Conservation (phyloP, 768 basidiomycete genomes). For the Leccinellum rugosiceps region DNA sequence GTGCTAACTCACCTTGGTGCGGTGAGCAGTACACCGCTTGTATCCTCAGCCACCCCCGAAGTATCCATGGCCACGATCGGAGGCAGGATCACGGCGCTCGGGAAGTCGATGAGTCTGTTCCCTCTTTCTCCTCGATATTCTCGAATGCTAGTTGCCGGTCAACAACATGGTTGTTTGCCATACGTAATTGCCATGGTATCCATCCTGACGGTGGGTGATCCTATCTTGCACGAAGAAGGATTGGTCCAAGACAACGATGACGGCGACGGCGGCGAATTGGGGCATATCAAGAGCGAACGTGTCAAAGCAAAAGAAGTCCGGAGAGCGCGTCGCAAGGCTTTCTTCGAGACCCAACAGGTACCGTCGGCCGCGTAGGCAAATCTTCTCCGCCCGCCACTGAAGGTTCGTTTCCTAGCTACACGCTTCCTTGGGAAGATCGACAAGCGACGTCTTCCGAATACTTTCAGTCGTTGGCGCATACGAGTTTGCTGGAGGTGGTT, state of each 20-base stretch:
- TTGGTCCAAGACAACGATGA: constrained; percentile 43
- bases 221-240: constrained; percentile 84
- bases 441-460: constrained; percentile 83
- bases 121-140: constrained; percentile 92
- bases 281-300: constrained; percentile 46
- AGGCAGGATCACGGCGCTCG: constrained; percentile 81
- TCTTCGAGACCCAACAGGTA: constrained; percentile 81
- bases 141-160: constrained; percentile 87
- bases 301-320: constrained; percentile 54
- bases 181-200: constrained; percentile 92
- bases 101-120: constrained; percentile 90
- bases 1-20: constrained; percentile 82
- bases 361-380: constrained; percentile 14
- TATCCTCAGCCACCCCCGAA: constrained; percentile 16
- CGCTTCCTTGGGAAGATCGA: constrained; percentile 70
- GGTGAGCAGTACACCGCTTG: constrained; percentile 40
- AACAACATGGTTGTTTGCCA: constrained; percentile 87
- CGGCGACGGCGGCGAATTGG: constrained; percentile 36
- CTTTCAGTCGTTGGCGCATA: constrained; percentile 97
- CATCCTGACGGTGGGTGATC: constrained; percentile 90
- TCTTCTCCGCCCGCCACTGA: constrained; percentile 1
- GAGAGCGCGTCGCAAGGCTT: constrained; percentile 66
- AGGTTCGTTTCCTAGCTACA: constrained; percentile 51
- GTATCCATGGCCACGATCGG: constrained; percentile 33
- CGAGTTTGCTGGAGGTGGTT: constrained; percentile 82